phyloP scores from a whole-genome alignment of 1,284 basidiomycete genomes.

The Boletus subluridellus region DNA sequence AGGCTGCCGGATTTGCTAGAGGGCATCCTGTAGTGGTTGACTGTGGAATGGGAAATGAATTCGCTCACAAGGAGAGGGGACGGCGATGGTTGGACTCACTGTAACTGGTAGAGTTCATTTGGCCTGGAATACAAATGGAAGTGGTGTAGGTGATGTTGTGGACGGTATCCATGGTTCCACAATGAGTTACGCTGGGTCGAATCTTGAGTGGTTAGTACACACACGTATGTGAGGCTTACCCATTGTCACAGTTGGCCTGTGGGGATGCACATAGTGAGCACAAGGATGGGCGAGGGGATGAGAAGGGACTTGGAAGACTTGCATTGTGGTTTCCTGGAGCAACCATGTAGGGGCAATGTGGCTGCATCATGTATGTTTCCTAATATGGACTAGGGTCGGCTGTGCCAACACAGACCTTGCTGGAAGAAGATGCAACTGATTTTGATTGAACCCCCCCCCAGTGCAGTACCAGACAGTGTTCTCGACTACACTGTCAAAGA shows the following conservation, averaged over 20 bases:
- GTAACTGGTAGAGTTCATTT: slow-evolving; percentile 30
- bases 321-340: slow-evolving; percentile 27
- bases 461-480: too few species aligned
- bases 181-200: not conserved
- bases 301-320: not conserved
- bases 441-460: too few species aligned
- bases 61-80: not conserved
- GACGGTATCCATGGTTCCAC: slow-evolving; percentile 24
- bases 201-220: not conserved
- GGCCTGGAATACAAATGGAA: slow-evolving; percentile 29
- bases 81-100: slow-evolving; percentile 13
- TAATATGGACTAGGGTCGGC: too few species aligned
- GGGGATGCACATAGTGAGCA: not conserved
- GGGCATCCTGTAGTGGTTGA: slow-evolving; percentile 31
- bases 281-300: not conserved
- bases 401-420: too few species aligned
- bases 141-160: slow-evolving; percentile 28
- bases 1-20: slow-evolving; percentile 27
- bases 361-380: too few species aligned
- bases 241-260: slow-evolving; percentile 29
- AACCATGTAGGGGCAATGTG: slow-evolving; percentile 26
- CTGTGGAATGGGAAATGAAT: slow-evolving; percentile 6
- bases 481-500: too few species aligned
- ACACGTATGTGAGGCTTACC: slow-evolving; percentile 13
- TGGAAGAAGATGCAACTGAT: too few species aligned